Percentiles rank a stretch among this genome's conserved stretches.
These are phyloP conservation scores for Alternaria novae-zelandiae DNA, from an alignment of 2,329 filamentous ascomycete genomes.

Conservation along the genomic window DNA sequence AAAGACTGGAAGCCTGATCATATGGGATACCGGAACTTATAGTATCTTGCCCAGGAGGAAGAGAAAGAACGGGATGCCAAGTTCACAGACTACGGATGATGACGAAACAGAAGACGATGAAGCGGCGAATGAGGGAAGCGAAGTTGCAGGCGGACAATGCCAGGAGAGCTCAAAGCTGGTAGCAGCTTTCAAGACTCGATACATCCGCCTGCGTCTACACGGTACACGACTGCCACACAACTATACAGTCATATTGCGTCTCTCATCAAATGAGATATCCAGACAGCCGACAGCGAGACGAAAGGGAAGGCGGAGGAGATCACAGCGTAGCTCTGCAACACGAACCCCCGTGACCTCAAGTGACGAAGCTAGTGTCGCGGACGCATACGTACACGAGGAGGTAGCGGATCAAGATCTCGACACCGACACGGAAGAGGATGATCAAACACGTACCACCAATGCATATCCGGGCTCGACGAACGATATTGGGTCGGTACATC, in stretches of 20 bases:
- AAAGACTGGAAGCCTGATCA: constrained; percentile 53
- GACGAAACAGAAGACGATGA: neutral
- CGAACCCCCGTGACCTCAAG: neutral
- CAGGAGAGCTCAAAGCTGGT: constrained; percentile 48
- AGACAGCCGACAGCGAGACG: neutral
- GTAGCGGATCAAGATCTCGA: constrained; percentile 34
- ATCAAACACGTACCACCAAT: constrained; percentile 62
- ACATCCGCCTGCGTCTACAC: constrained; percentile 52
- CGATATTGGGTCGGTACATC: constrained; percentile 70
- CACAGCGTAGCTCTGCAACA: neutral
- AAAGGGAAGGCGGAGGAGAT: neutral
- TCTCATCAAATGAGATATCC: constrained; percentile 19
- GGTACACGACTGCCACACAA: constrained; percentile 46
- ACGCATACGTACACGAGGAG: neutral
- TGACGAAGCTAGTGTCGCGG: neutral
- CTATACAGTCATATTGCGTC: constrained; percentile 51
- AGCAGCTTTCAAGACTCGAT: constrained; percentile 46
- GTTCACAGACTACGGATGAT: neutral
- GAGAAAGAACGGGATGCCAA: constrained; percentile 17
- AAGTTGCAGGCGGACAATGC: neutral
- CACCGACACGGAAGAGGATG: constrained; percentile 52
- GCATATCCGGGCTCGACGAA: constrained; percentile 71
- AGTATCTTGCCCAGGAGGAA: constrained; percentile 40
- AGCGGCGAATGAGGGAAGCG: neutral
- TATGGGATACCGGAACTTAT: constrained; percentile 56